Conservation (phyloP, 805 yeast genomes). For the Blastobotrys robertii region DNA sequence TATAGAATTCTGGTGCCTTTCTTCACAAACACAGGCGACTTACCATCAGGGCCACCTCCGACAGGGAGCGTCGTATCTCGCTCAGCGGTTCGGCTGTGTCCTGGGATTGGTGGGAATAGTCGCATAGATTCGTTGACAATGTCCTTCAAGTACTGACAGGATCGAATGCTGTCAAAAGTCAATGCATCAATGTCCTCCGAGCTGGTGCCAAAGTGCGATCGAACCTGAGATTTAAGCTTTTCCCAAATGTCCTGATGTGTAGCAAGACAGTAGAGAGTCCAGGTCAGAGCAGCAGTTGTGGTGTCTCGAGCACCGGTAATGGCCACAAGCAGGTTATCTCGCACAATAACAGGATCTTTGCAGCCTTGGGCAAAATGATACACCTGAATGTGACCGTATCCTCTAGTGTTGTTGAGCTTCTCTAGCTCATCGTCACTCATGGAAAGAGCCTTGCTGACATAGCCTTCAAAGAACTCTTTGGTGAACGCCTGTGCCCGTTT, state of each 20-base stretch:
- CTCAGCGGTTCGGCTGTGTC: constrained; percentile 34
- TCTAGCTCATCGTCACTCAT: constrained; percentile 11
- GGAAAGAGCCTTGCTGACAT: constrained; percentile 32
- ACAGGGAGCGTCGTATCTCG: constrained; percentile 37
- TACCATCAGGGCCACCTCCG: constrained; percentile 35
- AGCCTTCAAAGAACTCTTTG: constrained; percentile 31
- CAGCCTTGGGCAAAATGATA: constrained; percentile 28
- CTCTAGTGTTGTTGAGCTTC: constrained; percentile 21
- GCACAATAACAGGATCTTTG: constrained; percentile 26
- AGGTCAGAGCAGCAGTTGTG: constrained; percentile 39
- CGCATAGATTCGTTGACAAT: constrained; percentile 37
- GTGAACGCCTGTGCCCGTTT: constrained; percentile 24
- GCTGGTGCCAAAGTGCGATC: constrained; percentile 15
- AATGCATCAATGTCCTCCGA: constrained; percentile 18
- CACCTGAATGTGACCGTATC: constrained; percentile 34
- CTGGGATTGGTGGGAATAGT: constrained; percentile 38
- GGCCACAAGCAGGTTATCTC: constrained; percentile 38
- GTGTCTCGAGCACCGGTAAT: constrained; percentile 35
- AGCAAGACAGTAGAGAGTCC: constrained; percentile 33
- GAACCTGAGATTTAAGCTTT: constrained; percentile 26
- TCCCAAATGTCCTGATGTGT: constrained; percentile 31
- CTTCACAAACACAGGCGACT: constrained; percentile 27
- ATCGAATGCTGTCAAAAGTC: constrained; percentile 34
- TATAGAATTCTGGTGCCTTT: constrained; percentile 33
- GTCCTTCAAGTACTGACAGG: constrained; percentile 34